Evolutionary conservation across 257 asterid genomes (phyloP).

Genomic region (Datura wrightii): DNA sequence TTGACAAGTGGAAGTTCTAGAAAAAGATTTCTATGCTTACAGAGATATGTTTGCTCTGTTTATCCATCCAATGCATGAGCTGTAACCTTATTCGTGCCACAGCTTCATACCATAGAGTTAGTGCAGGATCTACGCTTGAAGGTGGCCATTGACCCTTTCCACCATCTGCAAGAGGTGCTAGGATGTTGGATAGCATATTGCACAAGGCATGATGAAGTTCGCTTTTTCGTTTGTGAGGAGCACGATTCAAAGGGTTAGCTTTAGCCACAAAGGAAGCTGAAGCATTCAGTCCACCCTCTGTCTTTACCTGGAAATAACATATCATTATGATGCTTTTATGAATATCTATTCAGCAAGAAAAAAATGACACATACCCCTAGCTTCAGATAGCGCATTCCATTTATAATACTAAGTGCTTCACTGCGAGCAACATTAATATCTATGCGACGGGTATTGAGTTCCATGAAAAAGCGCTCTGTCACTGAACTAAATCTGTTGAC

Average conservation of each 20-base stretch:
- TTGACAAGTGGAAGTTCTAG: slow-evolving; percentile 22
- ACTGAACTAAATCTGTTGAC: slow-evolving; percentile 92
- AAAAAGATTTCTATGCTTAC: slow-evolving; percentile 54
- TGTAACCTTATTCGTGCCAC: slow-evolving; percentile 91
- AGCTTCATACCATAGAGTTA: slow-evolving; percentile 97
- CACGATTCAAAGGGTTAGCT: slow-evolving; percentile 95
- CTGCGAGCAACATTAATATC: slow-evolving; percentile 93
- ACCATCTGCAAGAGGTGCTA: slow-evolving; percentile 96
- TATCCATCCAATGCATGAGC: slow-evolving; percentile 97
- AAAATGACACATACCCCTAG: slow-evolving; percentile 80
- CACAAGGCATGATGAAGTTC: slow-evolving; percentile 98
- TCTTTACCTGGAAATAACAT: slow-evolving; percentile 77
- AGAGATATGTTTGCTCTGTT: slow-evolving; percentile 95
- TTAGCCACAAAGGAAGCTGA: slow-evolving; percentile 98
- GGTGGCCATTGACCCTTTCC: slow-evolving; percentile 99
- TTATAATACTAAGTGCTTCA: slow-evolving; percentile 95
- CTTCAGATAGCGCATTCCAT: slow-evolving; percentile 98
- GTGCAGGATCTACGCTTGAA: slow-evolving; percentile 91
- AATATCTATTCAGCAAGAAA: slow-evolving; percentile 36
- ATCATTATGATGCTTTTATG: slow-evolving; percentile 43
- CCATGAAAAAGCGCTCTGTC: slow-evolving; percentile 99
- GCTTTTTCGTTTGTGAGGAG: slow-evolving; percentile 96
- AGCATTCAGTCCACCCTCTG: slow-evolving; percentile 97
- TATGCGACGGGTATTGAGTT: slow-evolving; percentile 90
- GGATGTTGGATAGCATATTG: slow-evolving; percentile 98